Evolutionary conservation across 208 protist species (phyloP), one percentile per base, ranked within the genome.

Genomic region (Leishmania mexicana): DNA sequence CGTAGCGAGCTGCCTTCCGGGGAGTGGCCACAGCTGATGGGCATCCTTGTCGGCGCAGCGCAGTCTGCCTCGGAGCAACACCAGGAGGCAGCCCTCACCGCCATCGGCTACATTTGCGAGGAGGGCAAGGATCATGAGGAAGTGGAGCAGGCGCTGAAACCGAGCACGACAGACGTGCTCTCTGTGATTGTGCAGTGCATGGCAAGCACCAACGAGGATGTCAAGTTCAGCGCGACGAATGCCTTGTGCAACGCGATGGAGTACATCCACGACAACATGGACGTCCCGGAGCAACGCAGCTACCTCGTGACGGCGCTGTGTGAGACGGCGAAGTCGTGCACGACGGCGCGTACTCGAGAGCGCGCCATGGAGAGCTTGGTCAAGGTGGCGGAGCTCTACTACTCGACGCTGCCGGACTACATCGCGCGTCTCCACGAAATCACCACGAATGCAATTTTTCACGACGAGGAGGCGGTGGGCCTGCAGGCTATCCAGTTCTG

Each of bases 401-500:
- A 99, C 92, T 85, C 88, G 35, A 96, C 93, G n/a, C 85, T 99
- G 70, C 85, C 89, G 28, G 80, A 88, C 42, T 99, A 99, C 92
- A 99, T 99, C 83, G 83, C 91, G 70, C 79, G 79, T 40, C 86
- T 97, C 31, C 94, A 97, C 80, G 76, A 92, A 72, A 95, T 99
- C 60, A 99, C 99, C 19, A 90, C 92, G 10, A 87, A 84, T 42
- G 92, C 95, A 47, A 99, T 99, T 79, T 88, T 96, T 82, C 88
- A 91, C 49, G 97, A 99, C 81, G 89, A 95, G 49, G 98, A 99
- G 83, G 58, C 79, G 47, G 96, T 99, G 6, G 93, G 85, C 31
- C 90, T 99, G 79, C 98, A 99, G 90, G 99, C 98, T 7, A 95
- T 99, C 77, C 97, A 99, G 79, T 99, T 99, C 88, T 99, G 99